Conservation (phyloP, 768 basidiomycete genomes). For the Termitomyces bulborhizus region DNA sequence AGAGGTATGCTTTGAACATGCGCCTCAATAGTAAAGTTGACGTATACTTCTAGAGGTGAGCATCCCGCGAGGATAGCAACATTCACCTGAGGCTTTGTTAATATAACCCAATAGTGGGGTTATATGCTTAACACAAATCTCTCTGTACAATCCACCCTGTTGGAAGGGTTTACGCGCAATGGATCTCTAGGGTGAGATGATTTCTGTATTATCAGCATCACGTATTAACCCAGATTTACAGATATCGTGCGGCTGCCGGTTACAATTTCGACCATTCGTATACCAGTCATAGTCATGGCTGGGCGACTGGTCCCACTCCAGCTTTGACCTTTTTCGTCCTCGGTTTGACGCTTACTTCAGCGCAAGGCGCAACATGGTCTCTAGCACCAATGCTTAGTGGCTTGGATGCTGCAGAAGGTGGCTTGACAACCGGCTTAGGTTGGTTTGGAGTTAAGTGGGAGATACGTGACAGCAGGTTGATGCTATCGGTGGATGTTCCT, state of each 20-base stretch:
- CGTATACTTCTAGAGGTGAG: slow-evolving; percentile 10
- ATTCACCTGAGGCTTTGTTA: background rate
- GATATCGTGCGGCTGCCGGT: slow-evolving; percentile 38
- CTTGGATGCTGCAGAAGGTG: slow-evolving; percentile 34
- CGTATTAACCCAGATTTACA: background rate
- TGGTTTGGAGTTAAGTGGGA: slow-evolving; percentile 39
- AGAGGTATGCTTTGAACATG: slow-evolving; percentile 18
- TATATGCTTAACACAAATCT: slow-evolving; percentile 44
- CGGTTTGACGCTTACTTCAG: slow-evolving; percentile 35
- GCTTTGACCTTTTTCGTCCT: slow-evolving; percentile 42
- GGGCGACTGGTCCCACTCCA: slow-evolving; percentile 43
- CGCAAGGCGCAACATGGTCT: slow-evolving; percentile 35
- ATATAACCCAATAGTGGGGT: slow-evolving; percentile 28
- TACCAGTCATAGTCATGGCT: slow-evolving; percentile 43
- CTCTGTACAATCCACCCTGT: slow-evolving; percentile 31
- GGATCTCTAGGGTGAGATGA: slow-evolving; percentile 37
- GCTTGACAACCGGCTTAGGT: slow-evolving; percentile 39
- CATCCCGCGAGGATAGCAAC: background rate
- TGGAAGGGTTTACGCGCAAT: slow-evolving; percentile 43
- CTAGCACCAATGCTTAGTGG: slow-evolving; percentile 39
- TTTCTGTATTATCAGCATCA: background rate
- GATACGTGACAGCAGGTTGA: slow-evolving; percentile 11
- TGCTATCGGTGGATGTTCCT: slow-evolving; percentile 19
- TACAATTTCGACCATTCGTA: slow-evolving; percentile 42
- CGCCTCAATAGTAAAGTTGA: background rate